These are phyloP conservation scores for Metrosideros polymorpha DNA, from an alignment of 441 rosid genomes.

Conservation along the genomic window DNA sequence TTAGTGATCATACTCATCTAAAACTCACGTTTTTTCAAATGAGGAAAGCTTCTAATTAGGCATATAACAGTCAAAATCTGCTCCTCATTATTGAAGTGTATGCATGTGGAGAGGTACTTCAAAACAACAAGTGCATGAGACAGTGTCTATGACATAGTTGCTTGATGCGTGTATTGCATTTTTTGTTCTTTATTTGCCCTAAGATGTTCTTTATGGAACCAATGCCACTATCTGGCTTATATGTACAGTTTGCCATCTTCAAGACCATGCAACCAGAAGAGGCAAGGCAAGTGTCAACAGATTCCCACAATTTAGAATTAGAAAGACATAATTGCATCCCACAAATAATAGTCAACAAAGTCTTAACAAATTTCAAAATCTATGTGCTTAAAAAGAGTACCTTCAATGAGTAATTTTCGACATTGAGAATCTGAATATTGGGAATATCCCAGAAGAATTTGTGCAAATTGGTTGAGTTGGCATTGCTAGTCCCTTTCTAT, in stretches of 20 bases:
- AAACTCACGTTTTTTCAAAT: neutral
- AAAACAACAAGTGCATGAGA: neutral
- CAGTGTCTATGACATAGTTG: no score
- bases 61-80: neutral
- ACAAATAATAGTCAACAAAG: neutral
- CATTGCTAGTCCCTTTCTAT: neutral
- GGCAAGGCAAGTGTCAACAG: neutral
- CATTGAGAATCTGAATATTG: neutral
- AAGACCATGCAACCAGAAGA: neutral
- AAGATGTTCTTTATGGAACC: no score
- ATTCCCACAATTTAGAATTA: neutral
- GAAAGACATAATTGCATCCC: neutral
- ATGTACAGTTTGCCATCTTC: no score
- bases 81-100: neutral
- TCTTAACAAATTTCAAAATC: neutral
- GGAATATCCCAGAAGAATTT: neutral
- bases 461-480: neutral
- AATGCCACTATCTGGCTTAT: no score
- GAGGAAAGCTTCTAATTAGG: neutral
- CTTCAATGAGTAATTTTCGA: neutral
- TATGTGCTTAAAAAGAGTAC: neutral
- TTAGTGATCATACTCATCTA: neutral
- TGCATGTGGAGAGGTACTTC: neutral
- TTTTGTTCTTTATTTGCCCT: no score
- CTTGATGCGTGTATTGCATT: no score